phyloP scores from a whole-genome alignment of 257 asterid species.

The Solanum medicagineum region DNA sequence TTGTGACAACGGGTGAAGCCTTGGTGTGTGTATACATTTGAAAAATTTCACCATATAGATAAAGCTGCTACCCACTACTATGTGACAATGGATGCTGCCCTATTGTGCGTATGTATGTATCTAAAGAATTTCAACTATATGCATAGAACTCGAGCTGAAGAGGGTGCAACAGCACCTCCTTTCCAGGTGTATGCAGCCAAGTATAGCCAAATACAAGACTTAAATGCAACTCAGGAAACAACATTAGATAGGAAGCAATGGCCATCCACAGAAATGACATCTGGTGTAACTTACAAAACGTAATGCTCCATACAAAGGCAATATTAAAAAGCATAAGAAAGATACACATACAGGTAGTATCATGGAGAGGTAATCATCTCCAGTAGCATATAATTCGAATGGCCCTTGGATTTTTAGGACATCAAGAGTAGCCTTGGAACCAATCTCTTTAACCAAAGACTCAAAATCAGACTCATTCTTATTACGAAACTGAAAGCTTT shows the following conservation, averaged over 20 bases:
- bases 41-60: neutral
- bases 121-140: neutral
- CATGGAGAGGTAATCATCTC: conserved; percentile 44
- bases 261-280: neutral
- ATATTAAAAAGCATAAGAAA: neutral
- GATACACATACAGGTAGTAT: conserved; percentile 39
- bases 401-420: conserved; percentile 61
- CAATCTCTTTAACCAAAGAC: conserved; percentile 30
- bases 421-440: conserved; percentile 31
- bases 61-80: neutral
- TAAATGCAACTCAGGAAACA: neutral
- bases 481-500: conserved; percentile 13
- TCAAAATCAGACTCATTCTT: conserved; percentile 30
- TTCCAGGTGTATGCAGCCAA: neutral
- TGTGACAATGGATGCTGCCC: neutral
- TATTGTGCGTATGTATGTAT: neutral
- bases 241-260: neutral
- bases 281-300: neutral
- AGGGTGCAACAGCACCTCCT: neutral
- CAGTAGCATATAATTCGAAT: conserved; percentile 34
- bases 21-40: neutral
- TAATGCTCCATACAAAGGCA: neutral
- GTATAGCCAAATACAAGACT: neutral
- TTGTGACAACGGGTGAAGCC: neutral
- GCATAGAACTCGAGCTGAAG: neutral